Evolutionary conservation across 768 basidiomycete genomes (phyloP).

Genomic region (Hygrocybe punicea): DNA sequence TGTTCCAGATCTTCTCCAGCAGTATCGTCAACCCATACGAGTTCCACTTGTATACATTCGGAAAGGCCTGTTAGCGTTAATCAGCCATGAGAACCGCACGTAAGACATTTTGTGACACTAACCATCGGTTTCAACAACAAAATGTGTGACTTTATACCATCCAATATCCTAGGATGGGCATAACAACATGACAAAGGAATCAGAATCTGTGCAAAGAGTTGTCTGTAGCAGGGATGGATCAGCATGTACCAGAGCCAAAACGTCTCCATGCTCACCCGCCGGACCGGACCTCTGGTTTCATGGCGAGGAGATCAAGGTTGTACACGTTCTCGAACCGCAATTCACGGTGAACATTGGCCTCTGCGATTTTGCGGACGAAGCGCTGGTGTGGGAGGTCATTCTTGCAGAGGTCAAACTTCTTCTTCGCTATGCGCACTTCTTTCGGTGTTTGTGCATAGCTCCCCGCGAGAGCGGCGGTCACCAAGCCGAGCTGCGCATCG

Average conservation of each 20-base stretch:
- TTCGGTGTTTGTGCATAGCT: neutral
- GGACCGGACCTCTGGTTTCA: neutral
- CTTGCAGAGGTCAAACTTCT: neutral
- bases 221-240: neutral
- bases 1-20: neutral
- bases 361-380: neutral
- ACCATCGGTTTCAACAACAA: too few species aligned
- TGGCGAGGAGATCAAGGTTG: neutral
- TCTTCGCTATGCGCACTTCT: neutral
- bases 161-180: too few species aligned
- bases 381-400: neutral
- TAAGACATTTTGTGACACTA: too few species aligned
- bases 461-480: conserved; percentile 5
- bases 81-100: too few species aligned
- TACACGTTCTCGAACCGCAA: neutral
- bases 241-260: neutral
- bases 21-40: too few species aligned
- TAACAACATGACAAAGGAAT: too few species aligned
- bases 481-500: conserved; percentile 8
- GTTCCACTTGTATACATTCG: too few species aligned
- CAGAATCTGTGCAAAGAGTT: too few species aligned
- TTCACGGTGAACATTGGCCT: neutral
- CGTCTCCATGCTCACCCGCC: neutral
- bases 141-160: too few species aligned
- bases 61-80: too few species aligned